Evolutionary conservation across 2,329 filamentous ascomycete genomes (phyloP), one percentile per base, ranked within the genome.

Genomic region (Coccinonectria pachysandricola): DNA sequence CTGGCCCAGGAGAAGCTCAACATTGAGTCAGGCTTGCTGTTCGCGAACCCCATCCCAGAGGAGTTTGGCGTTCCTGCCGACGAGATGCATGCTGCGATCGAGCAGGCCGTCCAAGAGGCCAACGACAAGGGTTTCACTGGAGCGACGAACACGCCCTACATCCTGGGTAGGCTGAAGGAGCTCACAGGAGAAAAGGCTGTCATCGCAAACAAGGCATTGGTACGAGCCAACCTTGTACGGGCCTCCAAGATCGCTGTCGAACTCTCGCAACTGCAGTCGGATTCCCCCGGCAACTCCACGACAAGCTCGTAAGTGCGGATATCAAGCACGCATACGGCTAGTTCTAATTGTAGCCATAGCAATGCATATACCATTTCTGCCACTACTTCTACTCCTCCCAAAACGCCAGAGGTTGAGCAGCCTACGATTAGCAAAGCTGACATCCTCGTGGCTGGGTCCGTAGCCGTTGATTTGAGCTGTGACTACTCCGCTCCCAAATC

Each of bases 381-480:
- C 15, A 22, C 30, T 26, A 16, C n/a, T 15, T 27, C 18, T 29
- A 31, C 28, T 24, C 32, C 28, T 25, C 27, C 30, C 31, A 31
- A 40, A 23, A 22, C 20, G 23, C 27, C 26, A 17, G 36, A 26
- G 27, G 29, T 34, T 23, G 26, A 19, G 24, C 29, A 23, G n/a
- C 27, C 31, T 9, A 21, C 25, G 9, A 32, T 36, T 16, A 35
- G 35, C 35, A 50, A 50, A 36, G 61, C 66, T 26, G 76, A 87
- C 39, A 68, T 95, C n/a, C 59, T 95, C 15, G 84, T 95, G 21
- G 83, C 86, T 26, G 88, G 87, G n/a, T 85, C 85, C 8, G 71
- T 96, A 15, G 88, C 88, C 10, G 66, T 94, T 35, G 88, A 96
- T 53, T 64, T 91, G 18, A 80, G 78, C 39, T 95, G 88, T 60